A percentile compares a stretch with the other conserved stretches of the same genome.
These are phyloP conservation scores for Pancytospora philotis DNA, from an alignment of 371 early-diverging fungal species.

Conservation along the genomic window DNA sequence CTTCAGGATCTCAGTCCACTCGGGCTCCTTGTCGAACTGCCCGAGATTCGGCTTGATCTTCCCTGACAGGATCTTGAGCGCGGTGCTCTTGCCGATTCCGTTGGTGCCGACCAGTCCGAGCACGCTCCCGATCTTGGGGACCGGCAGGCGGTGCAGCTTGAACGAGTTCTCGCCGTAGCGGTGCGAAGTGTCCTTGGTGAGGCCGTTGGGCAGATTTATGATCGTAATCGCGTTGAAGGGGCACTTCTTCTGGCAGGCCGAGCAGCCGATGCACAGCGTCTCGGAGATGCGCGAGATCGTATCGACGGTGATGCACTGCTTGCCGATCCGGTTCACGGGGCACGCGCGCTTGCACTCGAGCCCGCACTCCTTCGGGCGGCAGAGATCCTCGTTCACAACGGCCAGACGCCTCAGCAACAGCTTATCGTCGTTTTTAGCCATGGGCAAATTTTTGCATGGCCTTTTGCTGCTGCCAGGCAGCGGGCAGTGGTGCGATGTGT, in stretches of 20 bases:
- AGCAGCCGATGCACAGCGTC: slow-evolving; percentile 94
- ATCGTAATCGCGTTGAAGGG: slow-evolving; percentile 94
- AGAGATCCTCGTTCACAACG: slow-evolving; percentile 85
- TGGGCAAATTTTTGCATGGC: slow-evolving; percentile 12
- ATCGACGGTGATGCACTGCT: slow-evolving; percentile 61
- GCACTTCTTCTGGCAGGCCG: slow-evolving; percentile 95
- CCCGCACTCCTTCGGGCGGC: slow-evolving; percentile 95
- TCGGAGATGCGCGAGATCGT: slow-evolving; percentile 73
- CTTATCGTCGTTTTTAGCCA: slow-evolving; percentile 52
- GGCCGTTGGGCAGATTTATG: slow-evolving; percentile 92
- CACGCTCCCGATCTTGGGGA: slow-evolving; percentile 89
- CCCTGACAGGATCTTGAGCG: slow-evolving; percentile 86
- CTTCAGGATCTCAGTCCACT: slow-evolving; percentile 86
- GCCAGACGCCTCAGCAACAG: slow-evolving; percentile 78
- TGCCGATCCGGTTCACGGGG: slow-evolving; percentile 72
- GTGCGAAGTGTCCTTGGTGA: slow-evolving; percentile 86
- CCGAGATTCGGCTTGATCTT: slow-evolving; percentile 95
- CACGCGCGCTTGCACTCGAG: slow-evolving; percentile 85
- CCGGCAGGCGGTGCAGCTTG: slow-evolving; percentile 93
- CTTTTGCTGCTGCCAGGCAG: no score
- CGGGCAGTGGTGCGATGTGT: no score
- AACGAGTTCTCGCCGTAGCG: slow-evolving; percentile 94
- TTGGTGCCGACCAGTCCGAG: slow-evolving; percentile 95
- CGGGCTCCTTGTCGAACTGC: slow-evolving; percentile 67
- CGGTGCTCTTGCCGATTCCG: slow-evolving; percentile 92